Base-by-base conservation (phyloP, 2,329 filamentous ascomycete species). In the Orbilia ellipsospora region DNA sequence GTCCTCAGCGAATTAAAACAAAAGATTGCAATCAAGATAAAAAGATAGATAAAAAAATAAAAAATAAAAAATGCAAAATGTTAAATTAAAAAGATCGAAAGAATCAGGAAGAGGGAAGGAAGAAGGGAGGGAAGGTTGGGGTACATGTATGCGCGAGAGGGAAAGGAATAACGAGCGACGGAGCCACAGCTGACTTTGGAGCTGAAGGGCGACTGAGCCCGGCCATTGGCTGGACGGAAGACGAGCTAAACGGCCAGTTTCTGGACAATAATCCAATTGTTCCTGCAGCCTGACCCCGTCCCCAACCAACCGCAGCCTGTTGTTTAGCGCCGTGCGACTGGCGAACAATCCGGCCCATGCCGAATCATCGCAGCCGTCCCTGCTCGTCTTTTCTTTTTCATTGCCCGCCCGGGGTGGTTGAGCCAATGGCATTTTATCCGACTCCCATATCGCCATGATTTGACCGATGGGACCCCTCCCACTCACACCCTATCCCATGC, bases 131-230 rank as follows among this genome's bases (percentile, higher is more conserved):
- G 42, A 28, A 20, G 20, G 31, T 36, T 36, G 31, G 31, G 10
- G 31, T 36, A 36, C 31, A 36, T 36, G 31, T 36, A 36, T 36
- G 31, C 6, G 31, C 31, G 31, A 36, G 31, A 55, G 50, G 61
- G 31, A 56, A 42, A 52, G 52, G 20, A 15, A 50, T 26, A 44
- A 31, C 16, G 44, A 44, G 16, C 23, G 50, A 52, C n/a, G 40
- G 45, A 13, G 28, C 52, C 63, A 68, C 70, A 74, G 70, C 70
- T 74, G 70, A 74, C 70, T 68, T 68, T 74, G 31, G 56, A 59
- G 66, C 70, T 74, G 70, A 74, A 63, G 70, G 63, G 31, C 31
- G 31, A 36, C 55, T 62, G 45, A 31, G 50, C 18, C 36, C 18
- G 20, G 26, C 57, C 62, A 73, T 67, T 67, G 62, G 69, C 62